Evolutionary conservation across 1,284 basidiomycete genomes (phyloP).

Genomic region (Mixia osmundae): DNA sequence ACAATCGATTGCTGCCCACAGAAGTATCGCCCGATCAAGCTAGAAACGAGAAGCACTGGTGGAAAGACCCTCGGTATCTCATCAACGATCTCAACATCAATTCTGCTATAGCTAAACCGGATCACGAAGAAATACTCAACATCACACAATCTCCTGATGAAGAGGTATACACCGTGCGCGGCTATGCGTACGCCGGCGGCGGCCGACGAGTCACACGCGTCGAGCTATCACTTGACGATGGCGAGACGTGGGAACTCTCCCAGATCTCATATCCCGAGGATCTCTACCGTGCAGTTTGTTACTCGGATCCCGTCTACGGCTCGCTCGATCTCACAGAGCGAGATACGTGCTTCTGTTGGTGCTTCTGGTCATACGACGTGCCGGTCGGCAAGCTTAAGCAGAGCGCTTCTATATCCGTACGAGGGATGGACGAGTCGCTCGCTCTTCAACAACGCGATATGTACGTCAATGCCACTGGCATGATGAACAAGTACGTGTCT

Average conservation of each 20-base stretch:
- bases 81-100: constrained; percentile 38
- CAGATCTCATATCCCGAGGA: constrained; percentile 35
- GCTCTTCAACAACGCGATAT: constrained; percentile 32
- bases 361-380: constrained; percentile 35
- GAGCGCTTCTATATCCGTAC: constrained; percentile 28
- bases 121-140: constrained; percentile 31
- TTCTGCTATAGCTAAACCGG: constrained; percentile 35
- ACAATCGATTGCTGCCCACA: constrained; percentile 40
- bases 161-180: constrained; percentile 26
- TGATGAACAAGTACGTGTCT: background rate
- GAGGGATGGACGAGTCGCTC: constrained; percentile 35
- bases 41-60: constrained; percentile 33
- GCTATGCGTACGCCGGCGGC: constrained; percentile 45
- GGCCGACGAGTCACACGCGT: constrained; percentile 36
- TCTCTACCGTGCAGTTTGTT: constrained; percentile 24
- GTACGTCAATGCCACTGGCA: constrained; percentile 21
- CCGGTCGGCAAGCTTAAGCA: constrained; percentile 23
- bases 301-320: constrained; percentile 22
- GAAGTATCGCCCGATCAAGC: constrained; percentile 35
- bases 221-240: constrained; percentile 38
- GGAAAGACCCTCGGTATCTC: constrained; percentile 33
- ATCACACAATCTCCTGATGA: constrained; percentile 9
- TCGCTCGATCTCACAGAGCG: constrained; percentile 29
- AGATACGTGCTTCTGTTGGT: constrained; percentile 40
- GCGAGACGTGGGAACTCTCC: constrained; percentile 32